These are phyloP conservation scores for Pichia sporocuriosa DNA, from an alignment of 805 yeast species.

Conservation along the genomic window DNA sequence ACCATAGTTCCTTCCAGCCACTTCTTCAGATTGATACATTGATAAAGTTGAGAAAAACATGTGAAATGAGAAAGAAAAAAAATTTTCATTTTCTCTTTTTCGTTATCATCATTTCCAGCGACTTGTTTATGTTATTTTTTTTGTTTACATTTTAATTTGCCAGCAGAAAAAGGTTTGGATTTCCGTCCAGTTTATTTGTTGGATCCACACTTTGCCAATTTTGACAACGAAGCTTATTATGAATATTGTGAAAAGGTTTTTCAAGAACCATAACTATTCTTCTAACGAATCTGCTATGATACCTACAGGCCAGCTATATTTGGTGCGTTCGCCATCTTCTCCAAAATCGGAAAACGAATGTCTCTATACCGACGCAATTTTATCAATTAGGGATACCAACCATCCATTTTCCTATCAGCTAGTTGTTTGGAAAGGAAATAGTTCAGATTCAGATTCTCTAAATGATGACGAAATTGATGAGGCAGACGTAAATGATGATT, in stretches of 20 bases:
- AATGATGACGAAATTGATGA: slow-evolving; percentile 44
- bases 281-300: slow-evolving; percentile 59
- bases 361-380: slow-evolving; percentile 71
- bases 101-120: no score
- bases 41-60: no score
- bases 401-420: slow-evolving; percentile 58
- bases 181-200: no score
- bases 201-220: no score
- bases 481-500: slow-evolving; percentile 32
- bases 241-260: slow-evolving; percentile 67
- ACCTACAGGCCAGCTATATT: slow-evolving; percentile 72
- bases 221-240: slow-evolving; percentile 30
- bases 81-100: no score
- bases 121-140: no score
- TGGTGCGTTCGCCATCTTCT: slow-evolving; percentile 67
- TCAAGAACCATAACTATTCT: slow-evolving; percentile 28
- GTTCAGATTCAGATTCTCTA: slow-evolving; percentile 52
- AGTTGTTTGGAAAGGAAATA: slow-evolving; percentile 59
- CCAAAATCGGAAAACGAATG: slow-evolving; percentile 87
- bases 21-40: no score
- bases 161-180: no score
- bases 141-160: no score
- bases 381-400: slow-evolving; percentile 62
- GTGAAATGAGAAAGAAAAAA: no score
- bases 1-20: no score